Base-by-base conservation (phyloP, 345 rosid genomes). In the Passiflora organensis region DNA sequence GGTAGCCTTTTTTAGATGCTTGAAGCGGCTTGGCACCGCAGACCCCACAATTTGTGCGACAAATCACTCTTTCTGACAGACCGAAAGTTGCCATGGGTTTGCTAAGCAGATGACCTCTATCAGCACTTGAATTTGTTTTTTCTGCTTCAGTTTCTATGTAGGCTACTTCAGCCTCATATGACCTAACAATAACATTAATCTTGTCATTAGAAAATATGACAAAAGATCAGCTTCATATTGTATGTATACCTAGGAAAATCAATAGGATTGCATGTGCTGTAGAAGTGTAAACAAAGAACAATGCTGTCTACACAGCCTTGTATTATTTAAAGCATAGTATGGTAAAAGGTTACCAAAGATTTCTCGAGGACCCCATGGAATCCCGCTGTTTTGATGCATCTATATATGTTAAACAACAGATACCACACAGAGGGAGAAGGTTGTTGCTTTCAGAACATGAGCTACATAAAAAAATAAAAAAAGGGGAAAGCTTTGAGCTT, bases 151-250 rank as follows among this genome's bases (percentile, higher is more conserved):
- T 65, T 64, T 79, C 86, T 52, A 84, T 68, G 61, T 67, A 88
- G 51, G 82, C 72, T 72, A 91, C 76, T 74, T 91, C 98, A 64
- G 95, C 95, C 64, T 88, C 96, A 32, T 91, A 86, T 21, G 87
- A 78, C 69, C 95, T 84, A 54, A 57, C 71, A 64, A 55, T 46
- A n/a, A 50, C 5, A 60, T 42, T n/a, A n/a, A 32, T 23, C 45
- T 2, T 43, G 51, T 48, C 23, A 49, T 44, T 14, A 10, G 54
- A 47, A 49, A 48, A 48, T 19, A 10, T 18, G 53, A 18, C 6
- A 47, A 23, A 46, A 45, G 4, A 49, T 50, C 10, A 2, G 13
- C 16, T 41, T 57, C 19, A 34, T 53, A n/a, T 41, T 34, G 37
- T 23, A 20, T 6, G 5, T 13, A 12, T 37, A 0, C 23, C n/a